Percentiles rank a stretch among this genome's conserved stretches.
phyloP scores from a whole-genome alignment of 108 stramenopile species.

The Pseudonitzschia delicatissima region DNA sequence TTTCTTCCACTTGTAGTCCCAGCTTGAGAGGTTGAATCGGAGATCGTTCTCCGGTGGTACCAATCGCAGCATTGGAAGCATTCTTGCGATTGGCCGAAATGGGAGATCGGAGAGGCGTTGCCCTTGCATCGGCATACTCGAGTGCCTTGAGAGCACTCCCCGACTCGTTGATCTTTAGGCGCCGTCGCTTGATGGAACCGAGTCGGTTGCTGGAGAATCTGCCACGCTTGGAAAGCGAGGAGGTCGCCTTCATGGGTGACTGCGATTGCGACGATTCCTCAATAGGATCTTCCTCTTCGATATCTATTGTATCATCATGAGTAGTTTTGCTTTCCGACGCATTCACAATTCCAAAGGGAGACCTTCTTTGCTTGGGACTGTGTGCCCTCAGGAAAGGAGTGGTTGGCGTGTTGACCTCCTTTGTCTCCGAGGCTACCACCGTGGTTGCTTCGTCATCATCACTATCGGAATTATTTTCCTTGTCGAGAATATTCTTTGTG shows the following conservation, averaged over 20 bases:
- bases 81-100: no score
- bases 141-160: constrained; percentile 13
- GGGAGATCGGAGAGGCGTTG: not conserved
- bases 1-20: not conserved
- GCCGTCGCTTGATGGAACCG: not conserved
- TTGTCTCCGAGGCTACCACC: not conserved
- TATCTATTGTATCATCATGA: not conserved
- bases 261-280: not conserved
- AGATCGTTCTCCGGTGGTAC: not conserved
- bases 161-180: not conserved
- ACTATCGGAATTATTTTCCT: not conserved
- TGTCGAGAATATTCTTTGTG: not conserved
- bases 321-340: not conserved
- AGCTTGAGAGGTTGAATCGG: not conserved
- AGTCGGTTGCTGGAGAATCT: not conserved
- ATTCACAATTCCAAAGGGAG: no score
- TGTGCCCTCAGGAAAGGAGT: no score
- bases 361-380: no score
- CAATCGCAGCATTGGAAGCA: no score
- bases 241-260: not conserved
- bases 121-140: constrained; percentile 17
- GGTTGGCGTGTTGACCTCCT: no score
- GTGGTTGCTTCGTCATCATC: not conserved
- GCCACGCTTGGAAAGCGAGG: not conserved
- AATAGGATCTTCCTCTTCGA: constrained; percentile 21